phyloP scores from a whole-genome alignment of 257 asterid genomes.

The Ehretia macrophylla region DNA sequence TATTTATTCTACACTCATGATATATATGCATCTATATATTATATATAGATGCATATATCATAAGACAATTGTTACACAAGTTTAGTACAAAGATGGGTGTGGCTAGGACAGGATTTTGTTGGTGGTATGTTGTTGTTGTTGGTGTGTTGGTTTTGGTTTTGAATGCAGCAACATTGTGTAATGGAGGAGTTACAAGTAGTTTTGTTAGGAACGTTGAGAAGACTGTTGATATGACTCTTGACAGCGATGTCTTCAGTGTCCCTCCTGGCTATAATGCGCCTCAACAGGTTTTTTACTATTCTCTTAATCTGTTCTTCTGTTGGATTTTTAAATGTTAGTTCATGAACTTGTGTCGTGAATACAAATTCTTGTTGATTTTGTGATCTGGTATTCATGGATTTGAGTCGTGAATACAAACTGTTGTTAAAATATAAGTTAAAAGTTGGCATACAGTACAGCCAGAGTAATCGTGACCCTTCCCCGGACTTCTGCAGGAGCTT shows the following conservation, averaged over 20 bases:
- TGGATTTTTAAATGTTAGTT: neutral
- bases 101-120: conserved; percentile 5
- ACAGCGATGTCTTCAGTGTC: conserved; percentile 68
- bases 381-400: too few species aligned
- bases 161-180: conserved; percentile 48
- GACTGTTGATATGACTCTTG: conserved; percentile 65
- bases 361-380: neutral
- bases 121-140: conserved; percentile 9
- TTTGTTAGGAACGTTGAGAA: conserved; percentile 57
- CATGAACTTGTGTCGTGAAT: too few species aligned
- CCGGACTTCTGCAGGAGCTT: too few species aligned
- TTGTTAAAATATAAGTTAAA: too few species aligned
- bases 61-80: too few species aligned
- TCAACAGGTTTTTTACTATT: conserved; percentile 56
- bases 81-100: conserved; percentile 31
- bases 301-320: neutral
- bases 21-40: too few species aligned
- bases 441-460: too few species aligned
- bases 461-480: too few species aligned
- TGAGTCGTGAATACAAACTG: too few species aligned
- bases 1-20: too few species aligned
- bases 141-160: conserved; percentile 29
- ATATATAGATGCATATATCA: too few species aligned
- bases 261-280: conserved; percentile 94
- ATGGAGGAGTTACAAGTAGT: conserved; percentile 62